Base-by-base conservation (phyloP, 2,329 filamentous ascomycete species). In the Talaromyces sp. region DNA sequence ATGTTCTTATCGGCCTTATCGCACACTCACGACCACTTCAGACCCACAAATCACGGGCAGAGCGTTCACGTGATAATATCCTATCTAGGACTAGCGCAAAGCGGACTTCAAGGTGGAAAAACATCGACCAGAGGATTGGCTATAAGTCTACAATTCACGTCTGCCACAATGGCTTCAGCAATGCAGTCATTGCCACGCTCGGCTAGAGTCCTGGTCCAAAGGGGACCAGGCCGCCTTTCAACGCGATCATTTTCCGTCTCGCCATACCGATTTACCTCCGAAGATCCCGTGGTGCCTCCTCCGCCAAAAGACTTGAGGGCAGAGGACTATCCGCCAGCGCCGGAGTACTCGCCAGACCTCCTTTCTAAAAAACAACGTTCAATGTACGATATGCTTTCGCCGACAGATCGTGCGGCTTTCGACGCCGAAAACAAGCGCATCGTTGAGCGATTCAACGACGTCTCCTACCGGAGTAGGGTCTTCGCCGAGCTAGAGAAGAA, bases 371-470 rank as follows among this genome's bases (percentile, higher is more conserved):
- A 69, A 51, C 66, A 70, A 50, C 68, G 68, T 41, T 70, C 67
- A 4, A 70, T 70, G 67, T 74, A 74, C 42, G 70, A 74, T 44
- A 58, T 71, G 64, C 55, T 74, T 62, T 63, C 70, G 8, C 70
- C 71, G 6, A 68, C 72, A 45, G 70, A 75, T 27, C 65, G 66
- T 45, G 60, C 63, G 29, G 54, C 67, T 20, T 75, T 74, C 47
- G 70, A 74, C 51, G 61, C 64, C 17, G 68, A 71, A 52, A 71
- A 72, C 44, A 66, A 58, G 47, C 61, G 62, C 33, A 56, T 70
- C n/a, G 67, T 74, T 27, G 67, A 70, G 39, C 63, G 74, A 50
- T 75, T 68, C 60, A 75, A 74, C 49, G 63, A 73, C 22, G 61
- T 69, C 11, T 47, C 48, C 36, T 62, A 61, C 58, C 70, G 69